Evolutionary conservation across 352 stramenopile genomes (phyloP).

Genomic region (Phytophthora pseudosyringae): DNA sequence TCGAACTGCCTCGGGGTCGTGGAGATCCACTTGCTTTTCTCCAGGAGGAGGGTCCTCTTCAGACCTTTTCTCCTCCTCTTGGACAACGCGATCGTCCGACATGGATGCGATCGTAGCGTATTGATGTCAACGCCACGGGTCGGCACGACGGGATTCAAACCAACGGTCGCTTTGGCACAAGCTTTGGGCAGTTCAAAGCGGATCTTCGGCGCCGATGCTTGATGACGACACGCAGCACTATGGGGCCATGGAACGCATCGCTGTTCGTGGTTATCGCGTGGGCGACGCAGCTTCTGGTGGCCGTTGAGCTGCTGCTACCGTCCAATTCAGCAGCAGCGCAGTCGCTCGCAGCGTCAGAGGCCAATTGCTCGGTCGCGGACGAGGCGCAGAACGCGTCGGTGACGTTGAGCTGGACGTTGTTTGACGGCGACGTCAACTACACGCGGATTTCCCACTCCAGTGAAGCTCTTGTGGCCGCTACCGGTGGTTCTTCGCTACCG

Average conservation of each 20-base stretch:
- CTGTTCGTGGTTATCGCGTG: too few relatives aligned
- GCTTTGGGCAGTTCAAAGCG: too few relatives aligned
- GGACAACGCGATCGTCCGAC: slow-evolving; percentile 9
- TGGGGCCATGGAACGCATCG: too few relatives aligned
- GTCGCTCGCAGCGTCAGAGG: slow-evolving; percentile 25
- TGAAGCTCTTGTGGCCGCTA: slow-evolving; percentile 29
- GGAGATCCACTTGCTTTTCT: slow-evolving; percentile 5
- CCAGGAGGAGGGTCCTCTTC: not conserved
- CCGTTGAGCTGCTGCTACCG: too few relatives aligned
- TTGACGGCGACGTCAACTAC: slow-evolving; percentile 43
- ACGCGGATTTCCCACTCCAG: slow-evolving; percentile 61
- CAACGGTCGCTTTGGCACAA: slow-evolving; percentile 27
- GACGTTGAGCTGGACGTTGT: slow-evolving; percentile 41
- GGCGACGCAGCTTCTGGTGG: too few relatives aligned
- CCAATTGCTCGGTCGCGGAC: slow-evolving; percentile 39
- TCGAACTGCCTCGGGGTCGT: slow-evolving; percentile 6
- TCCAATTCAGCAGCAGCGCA: too few relatives aligned
- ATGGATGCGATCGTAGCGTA: slow-evolving; percentile 9
- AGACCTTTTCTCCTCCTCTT: not conserved
- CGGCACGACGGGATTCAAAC: slow-evolving; percentile 4
- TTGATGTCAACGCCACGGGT: slow-evolving; percentile 1
- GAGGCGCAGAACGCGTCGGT: slow-evolving; percentile 49
- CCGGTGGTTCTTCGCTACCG: slow-evolving; percentile 6
- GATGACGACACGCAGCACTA: too few relatives aligned
- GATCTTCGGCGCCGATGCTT: slow-evolving; percentile 10